Conservation (phyloP, 495 filamentous ascomycete species). For the Lepidopterella palustris region DNA sequence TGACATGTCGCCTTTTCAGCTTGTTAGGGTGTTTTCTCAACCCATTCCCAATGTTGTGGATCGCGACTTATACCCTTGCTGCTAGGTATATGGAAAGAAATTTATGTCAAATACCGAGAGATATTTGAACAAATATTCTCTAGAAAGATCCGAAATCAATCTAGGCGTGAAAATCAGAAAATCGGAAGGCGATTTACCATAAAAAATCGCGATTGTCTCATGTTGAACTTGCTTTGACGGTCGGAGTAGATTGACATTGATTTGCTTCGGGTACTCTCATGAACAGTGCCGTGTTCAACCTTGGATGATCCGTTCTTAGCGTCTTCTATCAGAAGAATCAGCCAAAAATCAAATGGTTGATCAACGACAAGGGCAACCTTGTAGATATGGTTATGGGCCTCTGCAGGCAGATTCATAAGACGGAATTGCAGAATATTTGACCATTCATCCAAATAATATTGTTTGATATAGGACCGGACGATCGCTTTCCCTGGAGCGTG, state of each 20-base stretch:
- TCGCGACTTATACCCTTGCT: no score
- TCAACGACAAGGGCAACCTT: neutral
- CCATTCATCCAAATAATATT: neutral
- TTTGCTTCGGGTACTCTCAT: neutral
- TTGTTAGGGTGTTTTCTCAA: no score
- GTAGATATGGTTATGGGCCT: conserved; percentile 12
- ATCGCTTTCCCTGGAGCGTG: neutral
- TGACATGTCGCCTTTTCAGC: no score
- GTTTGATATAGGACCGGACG: neutral
- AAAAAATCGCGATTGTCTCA: conserved; percentile 6
- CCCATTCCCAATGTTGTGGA: no score
- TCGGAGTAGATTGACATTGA: conserved; percentile 8
- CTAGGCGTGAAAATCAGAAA: neutral
- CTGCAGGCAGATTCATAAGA: conserved; percentile 8
- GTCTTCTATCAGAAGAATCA: no score
- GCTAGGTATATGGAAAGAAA: neutral
- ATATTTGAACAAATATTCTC: neutral
- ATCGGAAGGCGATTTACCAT: conserved; percentile 11
- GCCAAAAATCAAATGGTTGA: conserved; percentile 13
- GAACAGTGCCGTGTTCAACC: neutral
- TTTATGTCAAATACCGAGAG: neutral
- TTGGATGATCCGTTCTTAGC: neutral
- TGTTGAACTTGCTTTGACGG: conserved; percentile 7
- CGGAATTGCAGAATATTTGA: neutral
- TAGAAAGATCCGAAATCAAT: neutral